These are phyloP conservation scores for Skeletonema grethae DNA, from an alignment of 108 stramenopile species.

Conservation along the genomic window DNA sequence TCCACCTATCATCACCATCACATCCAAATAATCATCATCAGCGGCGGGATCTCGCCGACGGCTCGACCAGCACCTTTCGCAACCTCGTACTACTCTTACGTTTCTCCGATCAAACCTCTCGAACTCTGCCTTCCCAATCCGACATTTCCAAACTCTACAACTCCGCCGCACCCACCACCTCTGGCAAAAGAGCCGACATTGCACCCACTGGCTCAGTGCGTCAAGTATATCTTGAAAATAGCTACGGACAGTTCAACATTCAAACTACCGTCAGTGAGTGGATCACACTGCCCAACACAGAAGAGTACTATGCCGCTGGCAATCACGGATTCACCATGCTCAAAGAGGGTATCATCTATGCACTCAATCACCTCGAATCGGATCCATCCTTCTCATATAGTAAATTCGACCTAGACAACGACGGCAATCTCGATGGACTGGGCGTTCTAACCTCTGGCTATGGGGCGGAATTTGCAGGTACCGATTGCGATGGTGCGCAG, in stretches of 20 bases:
- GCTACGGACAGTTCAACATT: constrained; percentile 39
- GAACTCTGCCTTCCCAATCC: constrained; percentile 42
- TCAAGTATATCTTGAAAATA: constrained; percentile 25
- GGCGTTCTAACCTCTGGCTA: constrained; percentile 74
- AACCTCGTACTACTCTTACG: constrained; percentile 58
- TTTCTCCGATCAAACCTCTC: constrained; percentile 44
- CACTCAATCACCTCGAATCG: constrained; percentile 10
- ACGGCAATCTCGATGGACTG: constrained; percentile 57
- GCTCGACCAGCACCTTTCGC: constrained; percentile 43
- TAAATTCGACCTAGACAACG: constrained; percentile 30
- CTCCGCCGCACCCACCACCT: constrained; percentile 11
- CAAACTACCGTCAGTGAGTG: constrained; percentile 51
- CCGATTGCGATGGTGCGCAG: constrained; percentile 46
- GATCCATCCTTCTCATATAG: constrained; percentile 7
- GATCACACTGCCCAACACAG: constrained; percentile 48
- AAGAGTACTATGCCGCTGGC: constrained; percentile 55
- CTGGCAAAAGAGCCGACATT: neutral
- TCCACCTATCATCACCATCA: neutral
- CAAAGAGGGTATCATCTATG: constrained; percentile 37
- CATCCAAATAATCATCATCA: constrained; percentile 7
- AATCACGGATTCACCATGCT: constrained; percentile 38
- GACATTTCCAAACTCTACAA: constrained; percentile 58
- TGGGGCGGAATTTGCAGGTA: constrained; percentile 65
- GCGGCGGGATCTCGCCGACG: constrained; percentile 18
- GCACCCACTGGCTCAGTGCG: constrained; percentile 54